Base-by-base conservation (phyloP, 2,329 filamentous ascomycete genomes). In the Aspergillus sp. region DNA sequence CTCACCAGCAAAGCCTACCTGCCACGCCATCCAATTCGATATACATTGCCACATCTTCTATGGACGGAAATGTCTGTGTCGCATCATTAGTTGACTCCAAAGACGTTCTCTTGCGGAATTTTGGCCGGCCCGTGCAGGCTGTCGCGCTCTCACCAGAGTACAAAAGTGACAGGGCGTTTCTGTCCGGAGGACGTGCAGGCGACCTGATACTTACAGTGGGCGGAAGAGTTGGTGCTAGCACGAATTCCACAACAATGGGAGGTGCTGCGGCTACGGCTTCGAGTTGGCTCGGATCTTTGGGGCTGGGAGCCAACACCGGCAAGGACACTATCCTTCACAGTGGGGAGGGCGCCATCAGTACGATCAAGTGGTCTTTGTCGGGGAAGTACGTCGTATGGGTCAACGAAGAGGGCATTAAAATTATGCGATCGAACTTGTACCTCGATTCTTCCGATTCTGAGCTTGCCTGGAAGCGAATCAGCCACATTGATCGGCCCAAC, bases 391-490 rank as follows among this genome's bases (percentile, higher is more conserved):
- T 97, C 1, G 91, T 89, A 0, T 99, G 95, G 95, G 84, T 96
- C 43, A 99, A 98, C 70, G 95, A 99, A 76, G 90, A 96, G 70
- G 95, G 95, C 4, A 96, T 98, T 73, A 97, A 97, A 75, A 95
- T 99, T 62, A 98, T 98, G 93, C 87, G 95, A 39, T 92, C 92
- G 4, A 91, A 95, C 72, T 73, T 96, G 19, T 87, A 93, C 67
- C 82, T 97, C 5, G 91, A 96, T 5, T 87, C 82, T 63, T 84
- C 84, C 12, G 90, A 96, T 70, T 80, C 84, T 1, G 93, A 97
- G 15, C 88, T 90, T 65, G 91, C 93, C 2, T 99, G 96, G 96
- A 96, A 95, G 76, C 86, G 94, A 9, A 91, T 99, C 64, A 93
- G 91, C 23, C 94, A 98, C 72, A 89, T 96, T 62, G 92, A 96